Conservation (phyloP, 2,329 filamentous ascomycete species). For the Talaromyces sp. region DNA sequence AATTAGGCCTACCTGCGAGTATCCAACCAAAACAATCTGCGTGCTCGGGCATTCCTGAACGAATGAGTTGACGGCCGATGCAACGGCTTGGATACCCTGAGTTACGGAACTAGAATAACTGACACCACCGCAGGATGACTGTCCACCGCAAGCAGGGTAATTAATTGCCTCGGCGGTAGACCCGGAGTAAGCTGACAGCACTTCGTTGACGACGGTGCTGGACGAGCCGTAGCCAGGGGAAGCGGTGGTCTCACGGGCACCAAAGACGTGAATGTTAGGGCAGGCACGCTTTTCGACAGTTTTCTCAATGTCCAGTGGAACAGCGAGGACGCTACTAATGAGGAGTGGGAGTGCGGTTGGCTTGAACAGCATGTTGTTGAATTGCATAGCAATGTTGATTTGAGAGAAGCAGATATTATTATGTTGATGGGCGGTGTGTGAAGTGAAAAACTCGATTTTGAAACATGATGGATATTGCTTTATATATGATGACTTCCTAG, state of each 20-base stretch:
- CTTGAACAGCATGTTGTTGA: no score
- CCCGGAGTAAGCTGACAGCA: slow-evolving; percentile 45
- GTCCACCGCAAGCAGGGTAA: slow-evolving; percentile 61
- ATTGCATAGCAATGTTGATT: no score
- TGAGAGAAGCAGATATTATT: no score
- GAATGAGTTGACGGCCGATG: slow-evolving; percentile 55
- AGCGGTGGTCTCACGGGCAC: slow-evolving; percentile 47
- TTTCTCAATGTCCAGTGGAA: not conserved
- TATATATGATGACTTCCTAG: no score
- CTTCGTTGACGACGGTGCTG: slow-evolving; percentile 46
- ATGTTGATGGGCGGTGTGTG: no score
- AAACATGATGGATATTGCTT: no score
- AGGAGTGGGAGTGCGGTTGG: not conserved
- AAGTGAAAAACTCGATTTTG: no score
- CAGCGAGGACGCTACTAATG: not conserved
- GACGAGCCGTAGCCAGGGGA: slow-evolving; percentile 48
- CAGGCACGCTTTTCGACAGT: slow-evolving; percentile 26
- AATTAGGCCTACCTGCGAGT: slow-evolving; percentile 50
- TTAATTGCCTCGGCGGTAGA: slow-evolving; percentile 51
- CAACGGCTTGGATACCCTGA: slow-evolving; percentile 55
- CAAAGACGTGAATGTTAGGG: slow-evolving; percentile 46
- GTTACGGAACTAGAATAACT: slow-evolving; percentile 56
- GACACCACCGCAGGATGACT: slow-evolving; percentile 52
- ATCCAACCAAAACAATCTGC: slow-evolving; percentile 57
- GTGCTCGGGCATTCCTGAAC: slow-evolving; percentile 53